Percentiles rank a stretch among this genome's conserved stretches.
Conservation (phyloP, 257 asterid genomes). For the Agastache rugosa region DNA sequence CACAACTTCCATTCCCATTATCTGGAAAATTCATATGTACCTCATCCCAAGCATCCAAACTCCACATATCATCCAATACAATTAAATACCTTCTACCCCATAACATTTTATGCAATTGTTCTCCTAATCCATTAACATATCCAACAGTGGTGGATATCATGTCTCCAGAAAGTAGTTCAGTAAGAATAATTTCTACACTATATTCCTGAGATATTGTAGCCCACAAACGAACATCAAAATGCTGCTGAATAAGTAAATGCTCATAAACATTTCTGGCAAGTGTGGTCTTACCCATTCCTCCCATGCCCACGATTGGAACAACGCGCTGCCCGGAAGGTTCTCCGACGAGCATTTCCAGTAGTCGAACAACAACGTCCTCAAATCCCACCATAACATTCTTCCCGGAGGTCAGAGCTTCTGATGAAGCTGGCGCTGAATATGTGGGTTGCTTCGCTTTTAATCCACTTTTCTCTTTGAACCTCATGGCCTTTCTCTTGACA, state of each 20-base stretch:
- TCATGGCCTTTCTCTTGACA: background rate
- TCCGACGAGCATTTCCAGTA: background rate
- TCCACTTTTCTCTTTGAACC: no score
- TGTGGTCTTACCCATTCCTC: background rate
- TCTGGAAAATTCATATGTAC: background rate
- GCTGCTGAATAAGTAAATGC: background rate
- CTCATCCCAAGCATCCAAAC: background rate
- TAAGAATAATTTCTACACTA: background rate
- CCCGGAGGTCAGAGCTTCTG: background rate
- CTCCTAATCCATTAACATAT: background rate
- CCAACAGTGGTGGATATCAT: background rate
- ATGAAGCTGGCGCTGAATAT: background rate
- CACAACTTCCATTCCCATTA: conserved; percentile 3
- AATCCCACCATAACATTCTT: conserved; percentile 11
- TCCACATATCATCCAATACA: conserved; percentile 11
- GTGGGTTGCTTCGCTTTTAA: background rate
- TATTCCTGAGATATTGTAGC: background rate
- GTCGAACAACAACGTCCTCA: background rate
- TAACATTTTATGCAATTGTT: background rate
- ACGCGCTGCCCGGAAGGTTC: background rate
- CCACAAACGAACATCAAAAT: background rate
- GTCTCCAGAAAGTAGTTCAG: background rate
- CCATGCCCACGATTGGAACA: background rate
- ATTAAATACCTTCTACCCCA: background rate
- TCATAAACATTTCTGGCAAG: background rate